Evolutionary conservation across 441 rosid species (phyloP), one percentile per base, ranked within the genome.

Genomic region (Adansonia madagascariensis): DNA sequence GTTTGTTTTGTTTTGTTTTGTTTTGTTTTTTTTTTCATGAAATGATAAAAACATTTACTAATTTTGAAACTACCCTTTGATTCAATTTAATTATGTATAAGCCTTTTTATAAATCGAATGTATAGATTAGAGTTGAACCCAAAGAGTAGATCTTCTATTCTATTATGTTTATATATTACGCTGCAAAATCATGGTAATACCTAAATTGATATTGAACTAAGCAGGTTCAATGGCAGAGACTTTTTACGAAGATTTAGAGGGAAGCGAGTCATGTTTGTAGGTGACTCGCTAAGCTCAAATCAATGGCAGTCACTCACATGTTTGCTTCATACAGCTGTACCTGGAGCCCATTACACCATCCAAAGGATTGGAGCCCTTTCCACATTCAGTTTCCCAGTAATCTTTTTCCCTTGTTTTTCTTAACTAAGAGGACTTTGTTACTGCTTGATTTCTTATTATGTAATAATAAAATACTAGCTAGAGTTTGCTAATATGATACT

Each of bases 281-380:
- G 91, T 66, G 91, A 90, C 67, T 90, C 93, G 31, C 44, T 88
- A 63, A 86, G 93, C 79, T 73, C 79, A 53, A 89, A 89, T 22
- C 89, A 85, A 66, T 89, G 93, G 93, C 89, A 85, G 53, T 90
- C 93, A 11, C 89, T 90, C 10, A 78, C 87, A 10, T 88, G 91
- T 79, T 52, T 90, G 88, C 84, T 90, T 44, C 91, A 87, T 49
- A 63, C 74, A n/a, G 70, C 85, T 2, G 83, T 75, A 18, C 90
- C 86, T 14, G 46, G 24, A 0, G 77, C 71, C 9, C 64, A 61
- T 0, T 87, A 70, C 78, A 67, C 75, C 52, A 9, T n/a, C 2
- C 70, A 55, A 22, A 84, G 84, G 49, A 49, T 47, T 9, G 76
- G 77, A 46, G 84, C 80, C 15, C 84, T 89, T 76, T 89, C 93